phyloP scores from a whole-genome alignment of 73 alveolate species.

The Breviolum minutum region DNA sequence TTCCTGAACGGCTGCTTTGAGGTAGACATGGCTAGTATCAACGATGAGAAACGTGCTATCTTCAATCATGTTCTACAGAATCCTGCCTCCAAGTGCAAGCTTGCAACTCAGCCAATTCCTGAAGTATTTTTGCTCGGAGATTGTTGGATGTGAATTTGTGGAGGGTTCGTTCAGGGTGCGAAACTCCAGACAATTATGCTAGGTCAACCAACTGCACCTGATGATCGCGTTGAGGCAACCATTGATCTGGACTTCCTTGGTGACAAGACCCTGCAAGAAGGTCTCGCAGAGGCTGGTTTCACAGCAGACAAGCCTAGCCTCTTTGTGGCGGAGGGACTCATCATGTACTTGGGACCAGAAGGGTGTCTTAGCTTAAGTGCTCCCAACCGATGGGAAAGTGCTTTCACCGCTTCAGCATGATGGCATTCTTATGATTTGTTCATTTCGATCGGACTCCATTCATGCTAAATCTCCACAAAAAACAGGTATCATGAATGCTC shows the following conservation, averaged over 20 bases:
- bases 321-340: conserved; percentile 24
- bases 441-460: too few relatives aligned
- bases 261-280: neutral
- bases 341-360: conserved; percentile 18
- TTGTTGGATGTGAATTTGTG: neutral
- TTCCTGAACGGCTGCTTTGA: neutral
- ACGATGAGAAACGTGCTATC: neutral
- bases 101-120: neutral
- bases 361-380: neutral
- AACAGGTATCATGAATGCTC: too few relatives aligned
- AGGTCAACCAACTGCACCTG: neutral
- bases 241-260: conserved; percentile 16
- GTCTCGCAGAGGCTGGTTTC: neutral
- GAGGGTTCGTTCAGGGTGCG: neutral
- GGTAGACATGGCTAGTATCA: conserved; percentile 2
- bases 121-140: neutral
- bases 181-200: too few relatives aligned
- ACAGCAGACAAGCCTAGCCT: neutral
- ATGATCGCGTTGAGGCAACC: neutral
- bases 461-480: too few relatives aligned
- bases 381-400: too few relatives aligned
- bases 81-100: neutral
- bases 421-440: too few relatives aligned
- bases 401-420: too few relatives aligned
- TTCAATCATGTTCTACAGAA: neutral